Evolutionary conservation across 805 yeast genomes (phyloP).

Genomic region (Kurtzmaniella fragi): DNA sequence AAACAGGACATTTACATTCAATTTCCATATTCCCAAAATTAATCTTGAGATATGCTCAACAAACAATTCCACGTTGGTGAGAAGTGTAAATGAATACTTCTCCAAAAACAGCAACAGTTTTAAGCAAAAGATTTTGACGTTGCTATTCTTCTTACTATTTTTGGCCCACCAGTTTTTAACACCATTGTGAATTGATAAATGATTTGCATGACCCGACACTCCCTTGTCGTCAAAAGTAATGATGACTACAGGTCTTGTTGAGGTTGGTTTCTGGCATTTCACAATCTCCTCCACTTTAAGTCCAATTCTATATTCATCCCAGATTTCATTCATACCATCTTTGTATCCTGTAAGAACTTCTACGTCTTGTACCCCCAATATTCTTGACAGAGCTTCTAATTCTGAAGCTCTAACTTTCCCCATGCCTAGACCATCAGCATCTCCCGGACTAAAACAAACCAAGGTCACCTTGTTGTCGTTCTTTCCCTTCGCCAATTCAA

Average conservation of each 20-base stretch:
- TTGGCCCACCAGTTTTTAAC: slow-evolving; percentile 30
- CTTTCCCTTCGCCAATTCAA: slow-evolving; percentile 43
- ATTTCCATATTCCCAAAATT: slow-evolving; percentile 23
- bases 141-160: neutral
- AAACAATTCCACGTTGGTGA: slow-evolving; percentile 38
- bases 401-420: slow-evolving; percentile 65
- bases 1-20: slow-evolving; percentile 35
- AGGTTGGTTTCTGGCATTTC: slow-evolving; percentile 8
- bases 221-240: slow-evolving; percentile 82
- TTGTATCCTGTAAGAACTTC: slow-evolving; percentile 38
- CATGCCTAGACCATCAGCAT: slow-evolving; percentile 55
- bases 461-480: slow-evolving; percentile 51
- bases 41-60: slow-evolving; percentile 31
- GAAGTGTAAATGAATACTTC: slow-evolving; percentile 46
- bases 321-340: slow-evolving; percentile 65
- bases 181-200: slow-evolving; percentile 57
- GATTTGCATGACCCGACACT: slow-evolving; percentile 86
- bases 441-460: slow-evolving; percentile 74
- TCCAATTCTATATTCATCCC: slow-evolving; percentile 52
- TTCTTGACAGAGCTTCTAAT: slow-evolving; percentile 46
- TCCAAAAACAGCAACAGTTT: slow-evolving; percentile 34
- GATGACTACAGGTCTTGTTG: slow-evolving; percentile 29
- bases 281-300: slow-evolving; percentile 26
- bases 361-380: slow-evolving; percentile 44
- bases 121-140: slow-evolving; percentile 17